Conservation (phyloP, 108 stramenopile species). For the Pseudonitzschia multiseries region DNA sequence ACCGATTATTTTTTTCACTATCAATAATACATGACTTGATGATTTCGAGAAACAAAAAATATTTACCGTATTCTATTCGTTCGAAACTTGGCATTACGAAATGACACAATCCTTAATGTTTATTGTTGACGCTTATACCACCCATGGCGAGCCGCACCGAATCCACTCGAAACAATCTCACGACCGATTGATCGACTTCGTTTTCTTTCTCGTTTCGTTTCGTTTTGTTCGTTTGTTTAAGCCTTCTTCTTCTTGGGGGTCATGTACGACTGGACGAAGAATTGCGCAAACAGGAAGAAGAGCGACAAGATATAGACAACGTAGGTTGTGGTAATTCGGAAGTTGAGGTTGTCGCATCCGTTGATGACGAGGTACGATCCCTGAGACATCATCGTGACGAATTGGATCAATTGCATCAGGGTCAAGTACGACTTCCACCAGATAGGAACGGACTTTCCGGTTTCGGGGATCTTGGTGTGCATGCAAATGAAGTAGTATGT, state of each 20-base stretch:
- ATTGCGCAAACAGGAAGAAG: slow-evolving; percentile 95
- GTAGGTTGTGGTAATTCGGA: slow-evolving; percentile 77
- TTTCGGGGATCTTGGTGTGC: slow-evolving; percentile 90
- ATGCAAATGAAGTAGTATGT: slow-evolving; percentile 99
- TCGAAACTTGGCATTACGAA: too few species aligned
- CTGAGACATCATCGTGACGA: slow-evolving; percentile 97
- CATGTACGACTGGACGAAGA: slow-evolving; percentile 93
- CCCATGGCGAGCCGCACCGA: too few species aligned
- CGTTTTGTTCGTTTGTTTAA: not conserved
- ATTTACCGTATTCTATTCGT: too few species aligned
- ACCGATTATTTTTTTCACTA: too few species aligned
- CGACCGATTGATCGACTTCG: slow-evolving; percentile 1
- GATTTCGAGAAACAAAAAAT: too few species aligned
- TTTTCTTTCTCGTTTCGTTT: not conserved
- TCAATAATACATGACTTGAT: too few species aligned
- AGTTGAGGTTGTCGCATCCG: slow-evolving; percentile 65
- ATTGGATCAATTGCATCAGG: slow-evolving; percentile 94
- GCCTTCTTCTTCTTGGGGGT: slow-evolving; percentile 78
- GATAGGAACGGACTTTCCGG: slow-evolving; percentile 91
- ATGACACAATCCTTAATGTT: too few species aligned
- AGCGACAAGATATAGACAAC: slow-evolving; percentile 95
- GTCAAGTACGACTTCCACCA: slow-evolving; percentile 98
- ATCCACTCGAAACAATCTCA: slow-evolving; percentile 5
- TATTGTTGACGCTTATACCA: too few species aligned
- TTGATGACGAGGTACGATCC: slow-evolving; percentile 75